These are phyloP conservation scores for Phytopythium boreale DNA, from an alignment of 352 stramenopile species.

Conservation along the genomic window DNA sequence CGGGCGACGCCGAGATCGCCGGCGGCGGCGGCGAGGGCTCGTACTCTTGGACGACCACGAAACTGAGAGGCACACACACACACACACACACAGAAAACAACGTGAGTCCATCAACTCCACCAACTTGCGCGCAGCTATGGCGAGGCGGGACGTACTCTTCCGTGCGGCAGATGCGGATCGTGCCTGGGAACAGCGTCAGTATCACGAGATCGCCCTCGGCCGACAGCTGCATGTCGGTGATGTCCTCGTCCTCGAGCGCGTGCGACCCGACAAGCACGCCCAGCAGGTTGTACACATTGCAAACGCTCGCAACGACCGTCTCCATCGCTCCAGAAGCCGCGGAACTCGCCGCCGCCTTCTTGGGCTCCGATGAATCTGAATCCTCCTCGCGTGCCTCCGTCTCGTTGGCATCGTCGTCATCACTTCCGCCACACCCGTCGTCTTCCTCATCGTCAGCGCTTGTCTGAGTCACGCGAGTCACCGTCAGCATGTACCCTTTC, in stretches of 20 bases:
- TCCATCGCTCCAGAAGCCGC: not conserved
- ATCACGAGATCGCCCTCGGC: conserved; percentile 74
- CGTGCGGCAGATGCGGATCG: conserved; percentile 66
- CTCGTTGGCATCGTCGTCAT: not conserved
- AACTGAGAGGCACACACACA: conserved; percentile 30
- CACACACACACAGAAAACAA: conserved; percentile 5
- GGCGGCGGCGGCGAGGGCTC: conserved; percentile 10
- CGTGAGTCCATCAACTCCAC: not conserved
- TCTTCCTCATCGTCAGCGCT: not conserved
- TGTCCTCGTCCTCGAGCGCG: conserved; percentile 38
- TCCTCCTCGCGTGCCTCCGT: not conserved
- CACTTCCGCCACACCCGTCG: not conserved
- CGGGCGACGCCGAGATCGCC: conserved; percentile 20
- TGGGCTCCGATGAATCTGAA: not conserved
- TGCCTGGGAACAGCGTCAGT: conserved; percentile 40
- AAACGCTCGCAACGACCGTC: conserved; percentile 30
- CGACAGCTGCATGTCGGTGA: conserved; percentile 53
- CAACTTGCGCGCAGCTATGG: not conserved
- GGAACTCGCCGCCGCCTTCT: not conserved
- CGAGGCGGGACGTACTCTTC: conserved; percentile 62
- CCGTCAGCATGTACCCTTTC: conserved; percentile 62
- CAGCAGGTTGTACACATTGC: conserved; percentile 66
- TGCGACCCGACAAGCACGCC: conserved; percentile 52
- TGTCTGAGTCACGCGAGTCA: conserved; percentile 22
- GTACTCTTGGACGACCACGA: conserved; percentile 78